phyloP scores from a whole-genome alignment of 495 filamentous ascomycete genomes.

The Sabuloglossum arenarium region DNA sequence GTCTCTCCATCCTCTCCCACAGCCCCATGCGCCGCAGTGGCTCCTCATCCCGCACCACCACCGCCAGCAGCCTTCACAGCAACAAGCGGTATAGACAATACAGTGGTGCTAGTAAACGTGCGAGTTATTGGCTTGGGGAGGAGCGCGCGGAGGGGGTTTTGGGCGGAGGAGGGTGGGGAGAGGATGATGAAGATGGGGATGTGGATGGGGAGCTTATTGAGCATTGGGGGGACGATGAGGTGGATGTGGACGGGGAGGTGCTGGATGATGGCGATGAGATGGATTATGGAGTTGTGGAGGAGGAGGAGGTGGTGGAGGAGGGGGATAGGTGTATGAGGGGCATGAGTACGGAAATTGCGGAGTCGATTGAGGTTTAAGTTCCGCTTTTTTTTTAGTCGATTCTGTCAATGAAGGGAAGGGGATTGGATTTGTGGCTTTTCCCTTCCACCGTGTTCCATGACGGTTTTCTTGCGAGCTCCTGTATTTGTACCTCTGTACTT shows the following conservation, averaged over 20 bases:
- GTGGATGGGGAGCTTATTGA: constrained; percentile 17
- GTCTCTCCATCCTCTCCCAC: constrained; percentile 62
- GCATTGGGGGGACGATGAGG: constrained; percentile 23
- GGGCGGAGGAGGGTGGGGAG: constrained; percentile 5
- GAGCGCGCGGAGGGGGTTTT: constrained; percentile 21
- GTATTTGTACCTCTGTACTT: neutral
- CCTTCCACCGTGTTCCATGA: too few relatives aligned
- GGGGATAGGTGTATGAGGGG: constrained; percentile 32
- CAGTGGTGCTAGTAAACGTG: constrained; percentile 48
- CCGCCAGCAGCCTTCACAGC: constrained; percentile 13
- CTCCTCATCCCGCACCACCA: constrained; percentile 2
- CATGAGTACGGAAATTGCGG: constrained; percentile 53
- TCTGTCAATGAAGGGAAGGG: neutral
- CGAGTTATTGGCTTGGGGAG: constrained; percentile 61
- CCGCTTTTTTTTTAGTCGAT: neutral
- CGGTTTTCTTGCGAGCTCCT: neutral
- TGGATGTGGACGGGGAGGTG: constrained; percentile 25
- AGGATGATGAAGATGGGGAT: constrained; percentile 14
- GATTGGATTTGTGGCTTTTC: neutral
- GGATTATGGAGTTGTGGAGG: constrained; percentile 14
- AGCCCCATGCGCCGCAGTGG: constrained; percentile 26
- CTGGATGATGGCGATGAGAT: constrained; percentile 6
- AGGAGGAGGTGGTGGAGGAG: constrained; percentile 10
- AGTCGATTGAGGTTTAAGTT: constrained; percentile 39
- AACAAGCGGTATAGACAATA: constrained; percentile 18